These are phyloP conservation scores for Candolleomyces aberdarensis DNA, from an alignment of 768 basidiomycete species.

Conservation along the genomic window DNA sequence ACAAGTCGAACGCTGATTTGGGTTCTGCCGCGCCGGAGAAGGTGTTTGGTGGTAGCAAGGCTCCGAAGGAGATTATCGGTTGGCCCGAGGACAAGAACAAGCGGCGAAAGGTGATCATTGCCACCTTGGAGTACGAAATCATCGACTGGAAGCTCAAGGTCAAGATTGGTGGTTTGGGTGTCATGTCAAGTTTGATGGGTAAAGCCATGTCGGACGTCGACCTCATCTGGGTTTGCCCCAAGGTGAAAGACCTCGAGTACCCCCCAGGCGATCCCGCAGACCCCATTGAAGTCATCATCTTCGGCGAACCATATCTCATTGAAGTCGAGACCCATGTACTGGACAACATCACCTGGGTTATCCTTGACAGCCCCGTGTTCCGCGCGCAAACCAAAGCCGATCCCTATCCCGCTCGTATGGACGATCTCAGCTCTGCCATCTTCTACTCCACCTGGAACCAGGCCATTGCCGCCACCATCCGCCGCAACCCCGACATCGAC, in stretches of 20 bases:
- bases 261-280: constrained; percentile 89
- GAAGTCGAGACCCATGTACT: constrained; percentile 91
- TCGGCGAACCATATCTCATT: constrained; percentile 92
- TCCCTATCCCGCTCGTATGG: constrained; percentile 96
- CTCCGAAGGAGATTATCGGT: constrained; percentile 76
- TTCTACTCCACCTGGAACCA: constrained; percentile 99
- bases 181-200: constrained; percentile 97
- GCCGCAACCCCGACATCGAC: constrained; percentile 82
- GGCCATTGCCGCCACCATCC: constrained; percentile 89
- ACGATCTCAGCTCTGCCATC: constrained; percentile 92
- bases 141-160: constrained; percentile 98
- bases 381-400: constrained; percentile 95
- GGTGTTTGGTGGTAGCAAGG: constrained; percentile 57
- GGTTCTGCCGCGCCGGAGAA: constrained; percentile 65
- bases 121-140: constrained; percentile 94
- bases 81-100: constrained; percentile 95
- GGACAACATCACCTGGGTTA: constrained; percentile 94
- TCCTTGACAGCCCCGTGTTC: constrained; percentile 95
- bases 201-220: constrained; percentile 98
- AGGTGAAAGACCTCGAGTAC: constrained; percentile 93
- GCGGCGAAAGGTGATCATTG: constrained; percentile 85
- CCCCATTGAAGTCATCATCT: constrained; percentile 94
- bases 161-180: constrained; percentile 96
- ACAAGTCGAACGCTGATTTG: constrained; percentile 67
- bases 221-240: constrained; percentile 89